These are phyloP conservation scores for Lentinula guzmanii DNA, from an alignment of 768 basidiomycete species.

Conservation along the genomic window DNA sequence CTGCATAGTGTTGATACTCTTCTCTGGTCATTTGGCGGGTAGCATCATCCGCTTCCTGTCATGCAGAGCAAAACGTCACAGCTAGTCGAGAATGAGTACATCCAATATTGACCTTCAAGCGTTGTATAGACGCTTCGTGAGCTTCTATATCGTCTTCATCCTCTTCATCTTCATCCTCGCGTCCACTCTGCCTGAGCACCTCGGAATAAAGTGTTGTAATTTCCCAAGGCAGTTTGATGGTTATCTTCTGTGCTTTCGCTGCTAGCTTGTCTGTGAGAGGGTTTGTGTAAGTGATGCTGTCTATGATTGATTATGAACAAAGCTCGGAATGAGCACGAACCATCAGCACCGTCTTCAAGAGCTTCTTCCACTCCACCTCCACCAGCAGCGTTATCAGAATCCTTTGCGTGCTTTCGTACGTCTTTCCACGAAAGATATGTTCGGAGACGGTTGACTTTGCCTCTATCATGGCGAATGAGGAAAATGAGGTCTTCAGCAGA, in stretches of 20 bases:
- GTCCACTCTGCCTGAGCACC: conserved; percentile 65
- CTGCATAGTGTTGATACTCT: conserved; percentile 95
- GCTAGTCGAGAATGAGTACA: not conserved
- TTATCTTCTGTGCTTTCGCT: conserved; percentile 86
- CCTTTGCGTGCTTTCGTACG: conserved; percentile 91
- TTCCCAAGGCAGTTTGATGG: conserved; percentile 96
- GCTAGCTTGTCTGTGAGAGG: conserved; percentile 57
- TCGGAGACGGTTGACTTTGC: conserved; percentile 87
- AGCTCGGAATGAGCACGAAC: conserved; percentile 27
- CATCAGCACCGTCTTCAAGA: conserved; percentile 79
- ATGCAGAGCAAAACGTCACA: not conserved
- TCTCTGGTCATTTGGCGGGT: conserved; percentile 95
- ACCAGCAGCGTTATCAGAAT: conserved; percentile 77
- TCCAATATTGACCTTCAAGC: conserved; percentile 52
- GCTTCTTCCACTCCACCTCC: conserved; percentile 71
- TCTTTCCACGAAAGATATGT: conserved; percentile 98
- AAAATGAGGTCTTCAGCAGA: conserved; percentile 95
- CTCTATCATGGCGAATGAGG: conserved; percentile 89
- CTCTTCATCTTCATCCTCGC: conserved; percentile 90
- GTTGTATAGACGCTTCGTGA: conserved; percentile 87
- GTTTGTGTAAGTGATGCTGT: not conserved
- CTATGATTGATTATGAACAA: not conserved
- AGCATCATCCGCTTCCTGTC: conserved; percentile 88
- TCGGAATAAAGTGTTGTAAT: conserved; percentile 89
- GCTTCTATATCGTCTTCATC: conserved; percentile 96